These are phyloP conservation scores for Dictyostelium brefeldianum DNA, from an alignment of 78 protist genomes.

Conservation along the genomic window DNA sequence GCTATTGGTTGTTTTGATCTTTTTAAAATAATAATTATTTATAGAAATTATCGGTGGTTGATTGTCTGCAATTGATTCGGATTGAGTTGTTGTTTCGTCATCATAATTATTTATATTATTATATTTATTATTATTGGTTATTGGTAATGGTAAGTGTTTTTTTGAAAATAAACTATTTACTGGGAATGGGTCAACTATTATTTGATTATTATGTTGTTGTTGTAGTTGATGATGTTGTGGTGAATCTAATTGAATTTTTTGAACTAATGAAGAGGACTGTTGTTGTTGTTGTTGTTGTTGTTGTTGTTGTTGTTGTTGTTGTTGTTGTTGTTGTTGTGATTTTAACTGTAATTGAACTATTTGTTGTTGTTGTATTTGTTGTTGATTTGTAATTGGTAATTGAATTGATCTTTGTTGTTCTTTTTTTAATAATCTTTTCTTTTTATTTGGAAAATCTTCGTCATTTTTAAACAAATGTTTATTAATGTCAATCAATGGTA, in stretches of 20 bases:
- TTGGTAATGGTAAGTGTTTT: no score
- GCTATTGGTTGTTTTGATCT: background rate
- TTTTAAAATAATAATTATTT: background rate
- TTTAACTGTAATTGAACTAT: background rate
- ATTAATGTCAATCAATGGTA: no score
- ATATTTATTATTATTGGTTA: background rate
- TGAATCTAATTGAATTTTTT: no score
- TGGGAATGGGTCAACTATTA: no score
- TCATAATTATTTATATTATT: background rate
- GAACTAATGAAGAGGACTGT: no score
- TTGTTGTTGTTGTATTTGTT: background rate
- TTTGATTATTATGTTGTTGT: no score
- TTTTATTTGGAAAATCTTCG: background rate
- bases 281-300: background rate
- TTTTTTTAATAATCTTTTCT: background rate
- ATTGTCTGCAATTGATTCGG: background rate
- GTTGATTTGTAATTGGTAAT: no score
- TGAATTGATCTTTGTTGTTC: background rate
- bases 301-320: background rate
- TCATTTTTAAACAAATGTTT: background rate
- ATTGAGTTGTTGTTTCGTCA: background rate
- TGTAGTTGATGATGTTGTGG: no score
- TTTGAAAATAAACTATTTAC: no score
- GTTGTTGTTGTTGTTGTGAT: background rate
- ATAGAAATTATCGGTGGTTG: background rate